Evolutionary conservation across 441 rosid species (phyloP).

Genomic region (Adansonia gregorii): DNA sequence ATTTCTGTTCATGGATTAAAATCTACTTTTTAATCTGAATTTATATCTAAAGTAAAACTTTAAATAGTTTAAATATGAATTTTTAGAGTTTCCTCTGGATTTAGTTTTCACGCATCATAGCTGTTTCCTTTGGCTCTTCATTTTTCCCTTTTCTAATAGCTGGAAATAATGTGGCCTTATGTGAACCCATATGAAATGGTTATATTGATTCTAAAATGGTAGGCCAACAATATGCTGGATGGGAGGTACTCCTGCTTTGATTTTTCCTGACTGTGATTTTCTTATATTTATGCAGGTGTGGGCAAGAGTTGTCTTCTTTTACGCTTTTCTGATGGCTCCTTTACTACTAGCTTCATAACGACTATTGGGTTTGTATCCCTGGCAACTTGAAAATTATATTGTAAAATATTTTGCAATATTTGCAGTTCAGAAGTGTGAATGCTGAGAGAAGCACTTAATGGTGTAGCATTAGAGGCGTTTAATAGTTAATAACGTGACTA

Average conservation of each 20-base stretch:
- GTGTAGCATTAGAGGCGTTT: background rate
- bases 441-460: constrained; percentile 4
- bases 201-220: background rate
- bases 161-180: background rate
- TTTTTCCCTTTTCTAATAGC: background rate
- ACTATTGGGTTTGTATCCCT: constrained; percentile 66
- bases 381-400: constrained; percentile 20
- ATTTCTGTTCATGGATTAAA: background rate
- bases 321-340: constrained; percentile 84
- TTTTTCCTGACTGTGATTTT: background rate
- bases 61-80: background rate
- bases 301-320: constrained; percentile 82
- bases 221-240: background rate
- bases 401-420: constrained; percentile 15
- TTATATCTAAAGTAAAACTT: background rate
- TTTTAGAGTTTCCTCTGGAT: background rate
- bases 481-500: constrained; percentile 24
- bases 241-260: background rate
- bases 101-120: background rate
- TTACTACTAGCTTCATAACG: constrained; percentile 84
- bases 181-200: background rate
- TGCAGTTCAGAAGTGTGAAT: constrained; percentile 8
- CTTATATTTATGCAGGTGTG: constrained; percentile 53
- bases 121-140: background rate
- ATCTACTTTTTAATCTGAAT: background rate